Evolutionary conservation across 306 rosid genomes (phyloP), one percentile per base, ranked within the genome.

Genomic region (Cicer judaicum): DNA sequence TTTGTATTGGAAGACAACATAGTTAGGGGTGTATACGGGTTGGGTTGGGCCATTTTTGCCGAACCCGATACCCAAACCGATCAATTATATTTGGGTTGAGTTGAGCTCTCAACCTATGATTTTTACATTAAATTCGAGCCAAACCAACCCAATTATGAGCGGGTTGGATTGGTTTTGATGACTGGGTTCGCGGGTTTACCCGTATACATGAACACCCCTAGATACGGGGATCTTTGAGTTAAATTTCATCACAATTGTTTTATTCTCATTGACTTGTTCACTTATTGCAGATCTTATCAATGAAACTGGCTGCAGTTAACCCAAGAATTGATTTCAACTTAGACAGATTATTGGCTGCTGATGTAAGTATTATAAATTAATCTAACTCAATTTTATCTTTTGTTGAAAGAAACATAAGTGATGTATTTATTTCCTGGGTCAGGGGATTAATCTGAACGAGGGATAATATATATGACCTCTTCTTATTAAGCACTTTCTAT

Each of bases 241-340:
- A 55, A 73, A 70, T 48, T 74, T 6, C 74, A 68, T 64, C 71
- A 64, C 46, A 62, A 6, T 67, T 68, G 50, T 80, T 83, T 76
- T 16, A 62, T 36, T 79, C 72, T 82, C 70, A 78, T 62, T 15
- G 16, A 64, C 41, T 79, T 49, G 43, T 43, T 14, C 80, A 69
- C 41, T 80, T 73, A 73, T 67, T 88, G 81, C 89, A 93, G 97
- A 74, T 91, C 84, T 89, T 93, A 79, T 93, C 98, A 40, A 93
- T 91, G 97, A 93, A 91, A 78, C 91, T 93, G 70, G 97, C 97
- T 6, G 81, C 97, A 74, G 97, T 89, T 68, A 87, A 91, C 80
- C 98, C 97, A 49, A 84, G 89, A 84, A 84, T 89, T 77, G 96
- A 93, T 85, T 87, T 88, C 84, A 85, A 84, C 84, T 87, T 93